Percentiles rank a stretch among this genome's conserved stretches.
phyloP scores from a whole-genome alignment of 179 eudicot species.

The Actinidia polygama region DNA sequence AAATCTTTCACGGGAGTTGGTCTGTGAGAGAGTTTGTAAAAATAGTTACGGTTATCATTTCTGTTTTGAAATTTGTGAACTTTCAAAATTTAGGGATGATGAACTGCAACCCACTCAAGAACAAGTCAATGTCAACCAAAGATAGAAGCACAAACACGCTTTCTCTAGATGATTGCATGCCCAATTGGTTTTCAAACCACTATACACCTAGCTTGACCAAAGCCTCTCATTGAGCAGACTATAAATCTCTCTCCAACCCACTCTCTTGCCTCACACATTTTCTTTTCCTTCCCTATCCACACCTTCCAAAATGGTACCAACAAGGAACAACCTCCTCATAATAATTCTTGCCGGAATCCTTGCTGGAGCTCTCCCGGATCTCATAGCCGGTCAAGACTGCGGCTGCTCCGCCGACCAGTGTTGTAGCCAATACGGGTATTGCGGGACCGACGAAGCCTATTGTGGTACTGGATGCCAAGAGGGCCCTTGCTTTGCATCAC shows the following conservation, averaged over 20 bases:
- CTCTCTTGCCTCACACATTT: neutral
- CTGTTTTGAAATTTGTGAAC: no score
- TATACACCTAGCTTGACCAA: neutral
- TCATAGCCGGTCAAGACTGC: neutral
- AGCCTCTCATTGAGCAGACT: neutral
- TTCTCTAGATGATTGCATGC: neutral
- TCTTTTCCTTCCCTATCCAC: neutral
- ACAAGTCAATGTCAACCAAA: no score
- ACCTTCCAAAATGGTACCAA: neutral
- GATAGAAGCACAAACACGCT: no score
- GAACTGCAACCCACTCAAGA: no score
- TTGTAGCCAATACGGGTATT: constrained; percentile 24
- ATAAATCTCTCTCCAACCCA: neutral
- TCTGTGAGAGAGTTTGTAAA: no score
- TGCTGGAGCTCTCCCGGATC: neutral
- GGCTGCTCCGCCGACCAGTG: constrained; percentile 7
- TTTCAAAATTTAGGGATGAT: no score
- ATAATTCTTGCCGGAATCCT: neutral
- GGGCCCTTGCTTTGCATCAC: constrained; percentile 18
- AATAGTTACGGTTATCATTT: no score
- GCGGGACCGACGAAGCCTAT: constrained; percentile 3
- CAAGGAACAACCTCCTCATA: neutral
- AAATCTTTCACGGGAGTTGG: no score
- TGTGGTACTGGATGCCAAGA: constrained; percentile 20
- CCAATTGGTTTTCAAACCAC: neutral